phyloP scores from a whole-genome alignment of 805 yeast species.

The Lipomyces sp. region DNA sequence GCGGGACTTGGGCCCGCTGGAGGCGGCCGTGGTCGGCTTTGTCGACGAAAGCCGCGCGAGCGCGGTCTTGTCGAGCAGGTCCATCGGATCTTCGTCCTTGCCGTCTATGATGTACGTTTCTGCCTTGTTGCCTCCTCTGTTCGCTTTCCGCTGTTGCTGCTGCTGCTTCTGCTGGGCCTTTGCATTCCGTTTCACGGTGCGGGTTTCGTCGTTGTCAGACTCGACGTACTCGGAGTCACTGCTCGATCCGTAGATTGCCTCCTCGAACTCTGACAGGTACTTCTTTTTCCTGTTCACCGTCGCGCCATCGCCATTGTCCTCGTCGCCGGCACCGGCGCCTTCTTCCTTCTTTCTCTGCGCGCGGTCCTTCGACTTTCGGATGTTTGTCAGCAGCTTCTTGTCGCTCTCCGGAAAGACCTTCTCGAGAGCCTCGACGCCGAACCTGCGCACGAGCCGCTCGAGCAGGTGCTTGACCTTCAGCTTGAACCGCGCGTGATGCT shows the following conservation, averaged over 20 bases:
- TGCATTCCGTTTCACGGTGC: conserved; percentile 23
- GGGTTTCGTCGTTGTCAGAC: conserved; percentile 39
- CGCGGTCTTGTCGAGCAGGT: conserved; percentile 80
- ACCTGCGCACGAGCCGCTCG: conserved; percentile 85
- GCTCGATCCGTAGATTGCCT: conserved; percentile 75
- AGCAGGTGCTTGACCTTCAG: conserved; percentile 88
- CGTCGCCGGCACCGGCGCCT: conserved; percentile 33
- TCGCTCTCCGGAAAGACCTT: conserved; percentile 87
- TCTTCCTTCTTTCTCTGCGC: conserved; percentile 64
- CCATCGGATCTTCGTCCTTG: conserved; percentile 72
- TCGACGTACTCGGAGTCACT: conserved; percentile 57
- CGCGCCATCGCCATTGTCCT: conserved; percentile 26
- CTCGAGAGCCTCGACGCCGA: conserved; percentile 85
- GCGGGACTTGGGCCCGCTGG: conserved; percentile 33
- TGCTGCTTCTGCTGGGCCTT: conserved; percentile 21
- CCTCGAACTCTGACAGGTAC: conserved; percentile 86
- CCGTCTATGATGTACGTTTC: conserved; percentile 61
- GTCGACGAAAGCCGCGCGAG: conserved; percentile 86
- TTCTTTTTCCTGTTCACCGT: conserved; percentile 39
- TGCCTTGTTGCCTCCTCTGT: conserved; percentile 34
- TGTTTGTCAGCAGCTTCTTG: conserved; percentile 73
- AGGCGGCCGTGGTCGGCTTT: conserved; percentile 56
- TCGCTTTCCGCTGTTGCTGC: conserved; percentile 28
- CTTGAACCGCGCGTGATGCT: conserved; percentile 92
- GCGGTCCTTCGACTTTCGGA: conserved; percentile 80